Conservation (phyloP, 331 rosid genomes). For the Arachis monticola region DNA sequence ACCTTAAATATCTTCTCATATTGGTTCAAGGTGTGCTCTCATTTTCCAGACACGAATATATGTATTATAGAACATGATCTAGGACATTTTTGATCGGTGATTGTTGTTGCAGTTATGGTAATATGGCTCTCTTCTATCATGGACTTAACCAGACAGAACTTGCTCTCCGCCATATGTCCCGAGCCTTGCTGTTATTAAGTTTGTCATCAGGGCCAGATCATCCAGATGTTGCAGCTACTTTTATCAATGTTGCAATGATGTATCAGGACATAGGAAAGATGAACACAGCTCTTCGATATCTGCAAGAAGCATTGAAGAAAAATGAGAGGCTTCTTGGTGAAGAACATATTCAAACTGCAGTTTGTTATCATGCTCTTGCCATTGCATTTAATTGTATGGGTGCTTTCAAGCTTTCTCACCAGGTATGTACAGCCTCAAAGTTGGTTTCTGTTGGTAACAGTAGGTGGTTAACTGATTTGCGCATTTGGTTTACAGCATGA, state of each 20-base stretch:
- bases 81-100: constrained; percentile 31
- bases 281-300: constrained; percentile 96
- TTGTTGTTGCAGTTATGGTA: constrained; percentile 81
- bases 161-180: constrained; percentile 94
- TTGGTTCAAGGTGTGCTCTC: neutral
- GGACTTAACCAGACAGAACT: constrained; percentile 97
- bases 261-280: constrained; percentile 97
- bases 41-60: neutral
- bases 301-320: constrained; percentile 97
- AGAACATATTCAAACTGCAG: constrained; percentile 99
- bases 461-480: constrained; percentile 33
- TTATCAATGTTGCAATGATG: constrained; percentile 97
- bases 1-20: constrained; percentile 20
- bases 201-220: constrained; percentile 98
- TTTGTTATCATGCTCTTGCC: constrained; percentile 97
- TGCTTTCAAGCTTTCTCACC: constrained; percentile 95
- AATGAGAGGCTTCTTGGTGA: constrained; percentile 95
- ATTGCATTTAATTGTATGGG: constrained; percentile 97
- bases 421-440: constrained; percentile 54
- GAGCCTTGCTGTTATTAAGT: constrained; percentile 89
- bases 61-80: constrained; percentile 1
- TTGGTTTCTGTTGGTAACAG: neutral
- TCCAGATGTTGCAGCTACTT: constrained; percentile 98
- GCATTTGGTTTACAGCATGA: constrained; percentile 72
- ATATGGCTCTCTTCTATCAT: constrained; percentile 94